phyloP scores from a whole-genome alignment of 306 rosid genomes.

The Sphenostylis stenocarpa region DNA sequence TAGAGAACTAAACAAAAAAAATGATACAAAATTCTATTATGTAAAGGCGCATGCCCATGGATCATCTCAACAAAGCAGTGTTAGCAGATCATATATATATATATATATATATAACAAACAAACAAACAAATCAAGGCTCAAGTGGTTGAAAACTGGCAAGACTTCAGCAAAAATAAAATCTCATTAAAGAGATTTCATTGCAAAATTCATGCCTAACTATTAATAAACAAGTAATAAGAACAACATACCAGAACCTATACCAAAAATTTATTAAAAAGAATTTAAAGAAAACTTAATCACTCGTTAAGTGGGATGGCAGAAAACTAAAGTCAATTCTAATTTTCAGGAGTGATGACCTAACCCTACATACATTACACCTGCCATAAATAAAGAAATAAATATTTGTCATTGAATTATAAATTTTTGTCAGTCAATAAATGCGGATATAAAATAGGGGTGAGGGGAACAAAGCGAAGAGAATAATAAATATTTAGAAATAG shows the following conservation, averaged over 20 bases:
- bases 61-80: too few species aligned
- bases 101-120: too few species aligned
- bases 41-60: background rate
- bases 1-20: background rate
- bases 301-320: background rate
- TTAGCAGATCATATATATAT: too few species aligned
- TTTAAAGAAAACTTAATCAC: too few species aligned
- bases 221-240: background rate
- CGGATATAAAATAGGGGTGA: background rate
- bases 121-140: background rate
- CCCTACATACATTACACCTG: background rate
- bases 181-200: background rate
- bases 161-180: background rate
- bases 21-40: background rate
- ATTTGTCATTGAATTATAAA: background rate
- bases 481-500: background rate
- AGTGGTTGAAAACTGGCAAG: background rate
- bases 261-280: background rate
- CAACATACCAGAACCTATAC: background rate
- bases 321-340: background rate
- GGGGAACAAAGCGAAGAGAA: background rate
- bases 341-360: background rate
- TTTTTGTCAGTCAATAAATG: background rate
- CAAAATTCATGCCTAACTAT: background rate
- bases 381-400: background rate